These are phyloP conservation scores for Candida adriatica DNA, from an alignment of 805 yeast genomes.

Conservation along the genomic window DNA sequence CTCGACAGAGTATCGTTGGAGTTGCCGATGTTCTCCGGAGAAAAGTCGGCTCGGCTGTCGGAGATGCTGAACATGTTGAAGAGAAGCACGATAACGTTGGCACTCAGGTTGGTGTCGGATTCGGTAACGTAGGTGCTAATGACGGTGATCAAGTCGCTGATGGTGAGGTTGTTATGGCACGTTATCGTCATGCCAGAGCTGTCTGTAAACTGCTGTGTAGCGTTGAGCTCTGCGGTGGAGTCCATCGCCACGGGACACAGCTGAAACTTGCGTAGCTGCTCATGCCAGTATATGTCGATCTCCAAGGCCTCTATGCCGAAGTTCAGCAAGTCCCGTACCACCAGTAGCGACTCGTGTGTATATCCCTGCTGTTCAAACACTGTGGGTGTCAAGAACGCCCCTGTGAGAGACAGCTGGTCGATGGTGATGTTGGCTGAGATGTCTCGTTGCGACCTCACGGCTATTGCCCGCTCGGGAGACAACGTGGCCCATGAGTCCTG, in stretches of 20 bases:
- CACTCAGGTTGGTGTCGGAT: conserved; percentile 41
- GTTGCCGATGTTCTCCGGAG: conserved; percentile 1
- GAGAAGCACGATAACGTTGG: conserved; percentile 35
- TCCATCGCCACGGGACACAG: conserved; percentile 42
- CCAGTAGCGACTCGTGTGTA: conserved; percentile 23
- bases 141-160: conserved; percentile 22
- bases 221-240: conserved; percentile 1
- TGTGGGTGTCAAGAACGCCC: conserved; percentile 30
- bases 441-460: conserved; percentile 35
- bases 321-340: conserved; percentile 28
- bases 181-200: conserved; percentile 5
- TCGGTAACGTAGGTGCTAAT: conserved; percentile 29
- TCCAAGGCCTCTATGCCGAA: conserved; percentile 41
- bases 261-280: conserved; percentile 41
- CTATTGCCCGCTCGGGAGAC: conserved; percentile 3
- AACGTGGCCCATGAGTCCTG: conserved; percentile 1
- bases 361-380: conserved; percentile 29
- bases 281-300: conserved; percentile 53
- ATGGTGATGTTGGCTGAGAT: conserved; percentile 33
- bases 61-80: conserved; percentile 27
- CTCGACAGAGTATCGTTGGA: conserved; percentile 22
- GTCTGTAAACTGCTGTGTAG: conserved; percentile 9
- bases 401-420: conserved; percentile 33
- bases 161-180: conserved; percentile 22
- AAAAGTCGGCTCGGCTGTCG: not conserved